Percentiles rank a stretch among this genome's conserved stretches.
phyloP scores from a whole-genome alignment of 2,329 filamentous ascomycete species.

The Alternaria brassicae region DNA sequence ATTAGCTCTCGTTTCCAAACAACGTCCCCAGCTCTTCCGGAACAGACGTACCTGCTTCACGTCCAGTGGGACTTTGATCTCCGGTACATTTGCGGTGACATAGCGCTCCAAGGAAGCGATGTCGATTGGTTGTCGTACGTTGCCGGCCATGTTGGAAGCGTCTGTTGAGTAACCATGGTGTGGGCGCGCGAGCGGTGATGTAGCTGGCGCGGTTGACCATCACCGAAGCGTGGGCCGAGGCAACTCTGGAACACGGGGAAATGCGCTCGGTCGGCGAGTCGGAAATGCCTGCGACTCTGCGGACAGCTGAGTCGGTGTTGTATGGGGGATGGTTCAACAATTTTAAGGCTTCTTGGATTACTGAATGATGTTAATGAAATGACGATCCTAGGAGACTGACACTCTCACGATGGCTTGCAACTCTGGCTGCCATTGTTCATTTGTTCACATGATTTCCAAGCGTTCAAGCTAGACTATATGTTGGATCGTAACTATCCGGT shows the following conservation, averaged over 20 bases:
- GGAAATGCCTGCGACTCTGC: slow-evolving; percentile 14
- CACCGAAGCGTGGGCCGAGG: slow-evolving; percentile 16
- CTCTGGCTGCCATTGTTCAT: too few relatives aligned
- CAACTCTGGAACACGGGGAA: slow-evolving; percentile 22
- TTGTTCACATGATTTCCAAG: too few relatives aligned
- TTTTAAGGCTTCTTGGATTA: not conserved
- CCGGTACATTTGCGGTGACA: slow-evolving; percentile 77
- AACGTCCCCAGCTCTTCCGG: not conserved
- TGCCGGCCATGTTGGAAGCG: slow-evolving; percentile 73
- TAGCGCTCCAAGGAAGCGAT: slow-evolving; percentile 79
- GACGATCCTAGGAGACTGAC: not conserved
- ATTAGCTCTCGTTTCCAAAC: slow-evolving; percentile 7
- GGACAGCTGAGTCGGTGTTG: not conserved
- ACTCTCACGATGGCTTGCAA: too few relatives aligned
- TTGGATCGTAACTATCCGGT: too few relatives aligned
- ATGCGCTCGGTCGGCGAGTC: slow-evolving; percentile 15
- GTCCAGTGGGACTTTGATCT: slow-evolving; percentile 81
- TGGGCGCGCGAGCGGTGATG: slow-evolving; percentile 17
- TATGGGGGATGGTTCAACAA: not conserved
- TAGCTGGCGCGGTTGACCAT: slow-evolving; percentile 23
- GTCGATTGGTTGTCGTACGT: slow-evolving; percentile 89
- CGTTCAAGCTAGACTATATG: too few relatives aligned
- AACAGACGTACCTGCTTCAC: slow-evolving; percentile 76
- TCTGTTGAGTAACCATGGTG: slow-evolving; percentile 23
- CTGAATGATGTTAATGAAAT: not conserved